A percentile compares a stretch with the other conserved stretches of the same genome.
These are phyloP conservation scores for Zoysia pacifica DNA, from an alignment of 176 grass and related monocot genomes.

Conservation along the genomic window DNA sequence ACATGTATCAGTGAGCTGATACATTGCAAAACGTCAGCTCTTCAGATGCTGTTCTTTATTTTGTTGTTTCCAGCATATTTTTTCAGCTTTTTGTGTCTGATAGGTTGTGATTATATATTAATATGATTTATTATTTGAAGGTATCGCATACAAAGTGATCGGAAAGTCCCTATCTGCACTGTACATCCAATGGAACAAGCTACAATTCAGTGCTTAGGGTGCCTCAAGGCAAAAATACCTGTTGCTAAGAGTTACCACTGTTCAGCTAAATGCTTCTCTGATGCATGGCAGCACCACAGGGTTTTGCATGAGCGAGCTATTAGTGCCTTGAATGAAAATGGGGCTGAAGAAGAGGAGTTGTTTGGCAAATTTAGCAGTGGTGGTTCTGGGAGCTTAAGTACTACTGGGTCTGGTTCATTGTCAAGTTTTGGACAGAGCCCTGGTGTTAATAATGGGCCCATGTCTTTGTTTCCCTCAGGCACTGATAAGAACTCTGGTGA, in stretches of 20 bases:
- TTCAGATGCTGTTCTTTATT: conserved; percentile 21
- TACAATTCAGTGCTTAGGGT: conserved; percentile 90
- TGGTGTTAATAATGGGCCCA: conserved; percentile 56
- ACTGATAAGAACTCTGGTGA: conserved; percentile 83
- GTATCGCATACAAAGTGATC: conserved; percentile 90
- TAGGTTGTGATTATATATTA: conserved; percentile 27
- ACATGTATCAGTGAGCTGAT: conserved; percentile 24
- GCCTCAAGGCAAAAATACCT: conserved; percentile 96
- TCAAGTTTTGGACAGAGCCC: conserved; percentile 63
- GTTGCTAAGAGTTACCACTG: conserved; percentile 94
- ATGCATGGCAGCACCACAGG: conserved; percentile 93
- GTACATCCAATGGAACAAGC: conserved; percentile 94
- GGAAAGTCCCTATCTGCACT: conserved; percentile 77
- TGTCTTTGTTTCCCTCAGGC: conserved; percentile 51
- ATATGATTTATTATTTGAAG: conserved; percentile 56
- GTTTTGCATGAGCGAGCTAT: conserved; percentile 89
- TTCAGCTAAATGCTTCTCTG: conserved; percentile 86
- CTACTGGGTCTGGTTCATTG: conserved; percentile 51
- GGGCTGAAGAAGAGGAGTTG: conserved; percentile 83
- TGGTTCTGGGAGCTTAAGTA: conserved; percentile 50
- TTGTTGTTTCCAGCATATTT: conserved; percentile 11
- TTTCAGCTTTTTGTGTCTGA: conserved; percentile 12
- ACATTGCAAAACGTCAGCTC: conserved; percentile 14
- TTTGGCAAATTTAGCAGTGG: conserved; percentile 77
- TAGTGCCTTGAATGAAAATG: conserved; percentile 87